A percentile compares a stretch with the other conserved stretches of the same genome.
phyloP scores from a whole-genome alignment of 148 eudicot species.

The Vaccinium vitisidaea region DNA sequence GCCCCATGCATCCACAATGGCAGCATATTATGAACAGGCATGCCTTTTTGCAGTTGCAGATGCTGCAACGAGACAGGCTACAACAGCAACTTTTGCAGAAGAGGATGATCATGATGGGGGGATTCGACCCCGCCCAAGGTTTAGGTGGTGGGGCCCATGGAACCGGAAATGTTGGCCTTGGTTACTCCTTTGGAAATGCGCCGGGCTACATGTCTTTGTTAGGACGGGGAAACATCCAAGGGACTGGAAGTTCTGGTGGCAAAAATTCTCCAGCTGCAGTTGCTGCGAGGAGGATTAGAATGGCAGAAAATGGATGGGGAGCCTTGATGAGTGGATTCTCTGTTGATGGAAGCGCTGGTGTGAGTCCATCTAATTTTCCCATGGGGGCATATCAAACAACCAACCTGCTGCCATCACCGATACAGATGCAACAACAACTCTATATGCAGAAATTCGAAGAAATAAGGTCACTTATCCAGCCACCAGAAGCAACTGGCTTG shows the following conservation, averaged over 20 bases:
- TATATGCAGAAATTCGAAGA: background rate
- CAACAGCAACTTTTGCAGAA: slow-evolving; percentile 9
- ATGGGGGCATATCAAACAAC: background rate
- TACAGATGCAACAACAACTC: background rate
- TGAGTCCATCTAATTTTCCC: background rate
- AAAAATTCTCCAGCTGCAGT: background rate
- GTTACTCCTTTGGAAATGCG: slow-evolving; percentile 1
- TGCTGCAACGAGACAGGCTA: slow-evolving; percentile 1
- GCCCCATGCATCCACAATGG: slow-evolving; percentile 19
- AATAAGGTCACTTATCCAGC: background rate
- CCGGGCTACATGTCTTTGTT: slow-evolving; percentile 6
- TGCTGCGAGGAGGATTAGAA: background rate
- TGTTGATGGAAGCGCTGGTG: background rate
- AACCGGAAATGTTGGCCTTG: background rate
- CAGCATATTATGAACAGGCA: slow-evolving; percentile 12
- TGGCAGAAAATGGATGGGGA: slow-evolving; percentile 10
- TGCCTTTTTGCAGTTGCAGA: slow-evolving; percentile 11
- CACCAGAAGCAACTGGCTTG: background rate
- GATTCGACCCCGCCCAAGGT: background rate
- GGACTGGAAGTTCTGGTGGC: background rate
- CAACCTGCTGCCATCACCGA: background rate
- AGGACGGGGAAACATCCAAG: background rate
- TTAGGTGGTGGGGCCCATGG: slow-evolving; percentile 1
- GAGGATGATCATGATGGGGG: slow-evolving; percentile 4
- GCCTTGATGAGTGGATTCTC: slow-evolving; percentile 12